Evolutionary conservation across 2,329 filamentous ascomycete species (phyloP), one percentile per base, ranked within the genome.

Genomic region (Hansfordia pulvinata): DNA sequence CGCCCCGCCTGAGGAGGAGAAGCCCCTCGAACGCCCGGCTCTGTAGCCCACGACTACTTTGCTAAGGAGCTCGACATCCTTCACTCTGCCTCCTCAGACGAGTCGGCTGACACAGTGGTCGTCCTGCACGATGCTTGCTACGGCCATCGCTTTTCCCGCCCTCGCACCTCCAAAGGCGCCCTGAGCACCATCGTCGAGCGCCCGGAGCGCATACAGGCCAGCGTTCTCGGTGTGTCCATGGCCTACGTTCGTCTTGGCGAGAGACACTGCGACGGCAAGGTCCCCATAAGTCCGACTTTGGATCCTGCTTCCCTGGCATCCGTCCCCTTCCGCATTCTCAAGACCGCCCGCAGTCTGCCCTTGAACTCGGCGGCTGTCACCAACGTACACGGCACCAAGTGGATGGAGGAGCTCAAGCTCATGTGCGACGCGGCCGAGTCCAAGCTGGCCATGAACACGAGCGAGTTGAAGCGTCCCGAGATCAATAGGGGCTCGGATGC

Each of bases 71-170:
- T 92, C 17, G 60, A 69, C 10, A 51, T 63, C 6, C 76, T 83
- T 41, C 66, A 76, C 30, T 54, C 57, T 17, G 44, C 44, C 3
- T 47, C 54, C 8, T 47, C 53, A 3, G 50, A 52, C 7, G 44
- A 51, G 15, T 37, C 54, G 18, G 52, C 67, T 8, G 61, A 85
- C 33, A 84, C 84, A 0, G 55, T 92, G 4, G 85, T 96, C 24
- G 67, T 98, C 17, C 58, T 98, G 2, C 85, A 96, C 42, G 90
- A 98, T 55, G 76, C 80, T 28, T 93, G 88, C 53, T 98, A 96
- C 48, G 86, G 88, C 14, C 90, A 98, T 54, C 76, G 85, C 13
- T 98, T 76, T 51, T 83, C 86, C 8, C 69, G 90, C 23, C 84
- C 84, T 4, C 76, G 80, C 40, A 78, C 84, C 1, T 77, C 73